Conservation (phyloP, 306 rosid genomes). For the Dalbergia oliveri region DNA sequence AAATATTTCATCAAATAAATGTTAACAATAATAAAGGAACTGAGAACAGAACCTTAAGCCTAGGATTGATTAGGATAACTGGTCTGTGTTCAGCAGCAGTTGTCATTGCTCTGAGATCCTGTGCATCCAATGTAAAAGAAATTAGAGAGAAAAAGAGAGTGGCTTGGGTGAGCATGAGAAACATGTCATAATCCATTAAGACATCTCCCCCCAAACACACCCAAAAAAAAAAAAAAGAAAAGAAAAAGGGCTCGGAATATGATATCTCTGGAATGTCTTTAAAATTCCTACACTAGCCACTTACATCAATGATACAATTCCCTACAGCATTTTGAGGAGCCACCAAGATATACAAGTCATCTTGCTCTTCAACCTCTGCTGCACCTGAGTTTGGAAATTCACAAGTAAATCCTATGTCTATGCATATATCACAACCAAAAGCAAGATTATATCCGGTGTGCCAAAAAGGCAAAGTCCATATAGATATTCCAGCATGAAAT, state of each 20-base stretch:
- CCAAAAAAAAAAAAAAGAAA: background rate
- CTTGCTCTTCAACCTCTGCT: slow-evolving; percentile 86
- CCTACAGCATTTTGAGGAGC: slow-evolving; percentile 99
- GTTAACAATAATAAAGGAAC: slow-evolving; percentile 39
- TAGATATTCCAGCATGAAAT: slow-evolving; percentile 23
- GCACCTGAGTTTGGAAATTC: slow-evolving; percentile 71
- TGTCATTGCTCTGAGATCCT: slow-evolving; percentile 95
- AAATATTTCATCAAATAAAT: slow-evolving; percentile 39
- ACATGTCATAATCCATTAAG: slow-evolving; percentile 11
- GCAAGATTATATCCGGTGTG: slow-evolving; percentile 21
- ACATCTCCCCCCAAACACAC: background rate
- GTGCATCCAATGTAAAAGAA: slow-evolving; percentile 52
- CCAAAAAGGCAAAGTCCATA: slow-evolving; percentile 25
- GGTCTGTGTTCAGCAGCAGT: slow-evolving; percentile 88
- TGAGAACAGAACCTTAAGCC: slow-evolving; percentile 76
- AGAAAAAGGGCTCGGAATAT: slow-evolving; percentile 12
- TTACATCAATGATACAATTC: slow-evolving; percentile 93
- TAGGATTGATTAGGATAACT: slow-evolving; percentile 80
- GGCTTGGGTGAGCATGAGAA: background rate
- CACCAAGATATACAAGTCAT: slow-evolving; percentile 88
- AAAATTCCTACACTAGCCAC: slow-evolving; percentile 45
- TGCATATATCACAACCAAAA: slow-evolving; percentile 27
- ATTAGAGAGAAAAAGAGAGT: slow-evolving; percentile 33
- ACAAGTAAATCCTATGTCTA: slow-evolving; percentile 27
- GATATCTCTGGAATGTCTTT: slow-evolving; percentile 31